Percentiles rank a stretch among this genome's conserved stretches.
These are phyloP conservation scores for Tetraselmis striata DNA, from an alignment of 139 green algal genomes.

Conservation along the genomic window DNA sequence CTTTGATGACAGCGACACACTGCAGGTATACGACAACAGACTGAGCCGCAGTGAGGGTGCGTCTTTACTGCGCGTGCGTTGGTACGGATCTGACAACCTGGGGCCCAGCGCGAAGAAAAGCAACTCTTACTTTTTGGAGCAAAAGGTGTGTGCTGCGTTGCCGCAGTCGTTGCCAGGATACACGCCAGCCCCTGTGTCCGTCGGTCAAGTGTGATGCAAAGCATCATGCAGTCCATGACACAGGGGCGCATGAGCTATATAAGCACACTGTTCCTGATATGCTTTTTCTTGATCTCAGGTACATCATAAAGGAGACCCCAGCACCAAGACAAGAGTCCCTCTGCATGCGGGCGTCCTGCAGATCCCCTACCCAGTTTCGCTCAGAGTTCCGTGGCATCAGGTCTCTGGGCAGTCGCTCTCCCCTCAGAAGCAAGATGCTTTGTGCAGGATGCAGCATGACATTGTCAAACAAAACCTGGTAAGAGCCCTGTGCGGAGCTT, in stretches of 20 bases:
- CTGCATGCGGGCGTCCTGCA: background rate
- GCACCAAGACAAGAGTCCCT: background rate
- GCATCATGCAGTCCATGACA: no score
- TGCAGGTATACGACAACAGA: slow-evolving; percentile 59
- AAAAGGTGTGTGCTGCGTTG: no score
- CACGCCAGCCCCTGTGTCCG: no score
- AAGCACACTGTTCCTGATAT: no score
- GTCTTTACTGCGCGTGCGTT: slow-evolving; percentile 56
- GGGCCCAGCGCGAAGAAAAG: background rate
- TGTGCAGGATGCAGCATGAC: background rate
- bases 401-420: background rate
- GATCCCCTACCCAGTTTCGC: background rate
- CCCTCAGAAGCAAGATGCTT: background rate
- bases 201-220: no score
- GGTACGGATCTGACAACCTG: slow-evolving; percentile 28
- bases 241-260: no score
- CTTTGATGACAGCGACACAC: slow-evolving; percentile 46
- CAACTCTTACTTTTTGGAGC: background rate
- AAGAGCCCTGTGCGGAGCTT: no score
- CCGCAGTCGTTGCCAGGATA: no score
- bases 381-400: background rate
- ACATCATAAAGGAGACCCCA: background rate
- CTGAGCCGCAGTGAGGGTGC: slow-evolving; percentile 53
- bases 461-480: background rate
- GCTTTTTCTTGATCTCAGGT: background rate